phyloP scores from a whole-genome alignment of 805 yeast species.

The Grigorovia humatica region DNA sequence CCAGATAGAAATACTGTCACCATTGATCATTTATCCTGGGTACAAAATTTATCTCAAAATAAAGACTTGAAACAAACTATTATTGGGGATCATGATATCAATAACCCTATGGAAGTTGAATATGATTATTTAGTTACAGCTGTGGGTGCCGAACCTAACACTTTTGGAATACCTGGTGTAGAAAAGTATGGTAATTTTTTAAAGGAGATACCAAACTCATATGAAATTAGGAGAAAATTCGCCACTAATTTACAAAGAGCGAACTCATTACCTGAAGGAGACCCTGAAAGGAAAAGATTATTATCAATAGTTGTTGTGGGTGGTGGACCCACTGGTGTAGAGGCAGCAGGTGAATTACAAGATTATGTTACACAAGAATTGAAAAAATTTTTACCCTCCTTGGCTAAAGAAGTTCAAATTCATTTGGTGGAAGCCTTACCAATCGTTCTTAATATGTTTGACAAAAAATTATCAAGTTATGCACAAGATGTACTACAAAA shows the following conservation, averaged over 20 bases:
- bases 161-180: conserved; percentile 91
- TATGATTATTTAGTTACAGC: conserved; percentile 84
- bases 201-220: conserved; percentile 83
- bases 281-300: conserved; percentile 74
- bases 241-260: conserved; percentile 89
- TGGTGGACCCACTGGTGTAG: conserved; percentile 98
- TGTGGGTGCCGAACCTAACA: conserved; percentile 89
- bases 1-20: conserved; percentile 60
- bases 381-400: conserved; percentile 76
- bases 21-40: conserved; percentile 36
- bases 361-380: conserved; percentile 90
- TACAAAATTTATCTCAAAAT: conserved; percentile 22
- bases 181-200: conserved; percentile 72
- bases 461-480: conserved; percentile 34
- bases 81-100: conserved; percentile 21
- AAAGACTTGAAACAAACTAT: conserved; percentile 13
- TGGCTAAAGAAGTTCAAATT: conserved; percentile 75
- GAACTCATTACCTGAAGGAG: conserved; percentile 65
- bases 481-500: conserved; percentile 35
- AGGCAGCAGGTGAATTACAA: conserved; percentile 91
- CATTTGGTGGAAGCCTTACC: conserved; percentile 87
- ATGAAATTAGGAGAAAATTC: conserved; percentile 66
- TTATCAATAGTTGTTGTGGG: conserved; percentile 86
- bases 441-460: conserved; percentile 56
- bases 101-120: conserved; percentile 36